A percentile compares a stretch with the other conserved stretches of the same genome.
Evolutionary conservation across 2,329 filamentous ascomycete genomes (phyloP).

Genomic region (Alternaria gaisen): DNA sequence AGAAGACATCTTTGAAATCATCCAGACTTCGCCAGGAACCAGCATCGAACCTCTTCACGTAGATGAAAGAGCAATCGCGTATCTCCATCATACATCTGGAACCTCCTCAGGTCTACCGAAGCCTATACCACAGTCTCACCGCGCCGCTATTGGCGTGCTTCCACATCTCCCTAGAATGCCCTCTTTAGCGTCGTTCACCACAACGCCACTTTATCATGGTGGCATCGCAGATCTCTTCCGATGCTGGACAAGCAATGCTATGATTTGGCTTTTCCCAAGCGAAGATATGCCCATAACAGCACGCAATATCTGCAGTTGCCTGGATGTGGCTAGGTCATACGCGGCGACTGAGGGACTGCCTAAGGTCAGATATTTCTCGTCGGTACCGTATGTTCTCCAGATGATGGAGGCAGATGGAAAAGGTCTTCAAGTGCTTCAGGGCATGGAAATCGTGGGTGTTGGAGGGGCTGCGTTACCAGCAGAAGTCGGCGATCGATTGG

Average conservation of each 20-base stretch:
- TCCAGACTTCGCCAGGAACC: conserved; percentile 18
- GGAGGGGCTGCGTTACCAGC: conserved; percentile 68
- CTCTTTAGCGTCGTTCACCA: conserved; percentile 66
- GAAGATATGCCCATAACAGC: conserved; percentile 65
- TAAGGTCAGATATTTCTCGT: conserved; percentile 66
- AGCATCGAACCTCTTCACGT: conserved; percentile 18
- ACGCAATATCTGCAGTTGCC: conserved; percentile 60
- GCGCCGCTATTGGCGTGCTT: conserved; percentile 63
- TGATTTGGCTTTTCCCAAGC: conserved; percentile 71
- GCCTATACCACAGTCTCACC: conserved; percentile 67
- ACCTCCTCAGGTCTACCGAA: conserved; percentile 71
- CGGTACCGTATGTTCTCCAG: conserved; percentile 82
- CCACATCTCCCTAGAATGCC: conserved; percentile 55
- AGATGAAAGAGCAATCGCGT: conserved; percentile 58
- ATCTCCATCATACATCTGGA: conserved; percentile 70
- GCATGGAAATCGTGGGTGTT: conserved; percentile 70
- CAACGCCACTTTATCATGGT: conserved; percentile 72
- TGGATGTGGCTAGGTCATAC: conserved; percentile 51
- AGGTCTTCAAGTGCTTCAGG: conserved; percentile 70
- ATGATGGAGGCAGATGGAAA: conserved; percentile 92
- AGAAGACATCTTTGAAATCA: conserved; percentile 35
- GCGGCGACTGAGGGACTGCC: conserved; percentile 32
- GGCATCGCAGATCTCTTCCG: conserved; percentile 70
- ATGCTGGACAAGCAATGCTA: conserved; percentile 67
- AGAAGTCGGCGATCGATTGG: conserved; percentile 63